Base-by-base conservation (phyloP, 1,139 yeast species). In the Candida mesenterica region DNA sequence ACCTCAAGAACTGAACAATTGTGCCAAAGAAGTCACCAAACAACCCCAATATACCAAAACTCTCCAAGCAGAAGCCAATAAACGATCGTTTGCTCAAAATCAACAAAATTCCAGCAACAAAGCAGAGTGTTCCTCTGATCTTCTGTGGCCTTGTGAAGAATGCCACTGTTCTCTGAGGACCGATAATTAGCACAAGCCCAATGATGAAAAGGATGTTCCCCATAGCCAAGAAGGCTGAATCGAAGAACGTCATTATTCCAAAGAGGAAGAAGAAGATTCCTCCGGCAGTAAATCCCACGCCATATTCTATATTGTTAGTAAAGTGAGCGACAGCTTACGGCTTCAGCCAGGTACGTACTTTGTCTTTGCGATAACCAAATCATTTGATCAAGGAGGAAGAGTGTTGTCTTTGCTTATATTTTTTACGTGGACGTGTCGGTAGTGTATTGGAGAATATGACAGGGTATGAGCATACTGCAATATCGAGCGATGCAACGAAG, bases 21-120 rank as follows among this genome's bases (percentile, higher is more conserved):
- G 95, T 87, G 10, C 96, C 92, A 53, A 88, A 83, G 57, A 88
- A 87, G 59, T 88, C 96, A 24, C 95, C 97, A 62, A 92, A 92
- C 34, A 92, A 68, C 5, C 90, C 90, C 46, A 90, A 64, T 26
- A 92, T 88, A 14, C 98, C 98, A 46, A 90, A 68, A 38, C 85
- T 77, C 59, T 92, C 98, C 38, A 92, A 66, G 7, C 82, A 59
- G 52, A 92, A 90, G 15, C 98, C 98, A 29, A 83, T 55, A 54
- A 92, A 86, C 4, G 97, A 79, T 63, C 82, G 73, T 53, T 84
- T 86, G 53, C 79, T 52, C 41, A 92, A 68, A 40, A 92, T 90
- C 48, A 92, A 65, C 15, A 81, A 40, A 19, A 92, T 81, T 1
- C 98, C 98, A 8, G 77, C 41, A 3, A 67, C 67, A 56, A 92